Evolutionary conservation across 2,329 filamentous ascomycete genomes (phyloP).

Genomic region (Xylariaceae sp.): DNA sequence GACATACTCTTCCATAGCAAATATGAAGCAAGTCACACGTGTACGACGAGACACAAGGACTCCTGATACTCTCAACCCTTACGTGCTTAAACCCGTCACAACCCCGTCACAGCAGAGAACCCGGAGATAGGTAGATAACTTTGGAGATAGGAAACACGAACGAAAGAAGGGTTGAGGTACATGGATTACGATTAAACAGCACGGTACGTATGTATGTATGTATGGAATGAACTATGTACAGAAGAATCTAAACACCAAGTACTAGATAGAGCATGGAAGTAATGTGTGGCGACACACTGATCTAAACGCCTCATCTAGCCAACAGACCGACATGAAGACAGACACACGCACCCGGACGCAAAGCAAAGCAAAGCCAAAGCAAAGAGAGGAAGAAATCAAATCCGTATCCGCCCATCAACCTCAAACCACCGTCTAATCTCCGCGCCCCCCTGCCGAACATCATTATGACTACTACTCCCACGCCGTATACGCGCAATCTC

Average conservation of each 20-base stretch:
- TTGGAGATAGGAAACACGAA: too few relatives aligned
- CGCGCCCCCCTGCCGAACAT: conserved; percentile 26
- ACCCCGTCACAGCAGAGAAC: too few relatives aligned
- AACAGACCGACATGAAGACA: too few relatives aligned
- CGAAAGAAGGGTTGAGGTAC: not conserved
- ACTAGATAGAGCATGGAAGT: too few relatives aligned
- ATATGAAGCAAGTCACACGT: too few relatives aligned
- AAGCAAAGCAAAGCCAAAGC: too few relatives aligned
- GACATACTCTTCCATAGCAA: too few relatives aligned
- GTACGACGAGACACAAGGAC: too few relatives aligned
- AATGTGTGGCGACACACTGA: not conserved
- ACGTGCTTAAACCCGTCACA: too few relatives aligned
- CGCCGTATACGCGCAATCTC: conserved; percentile 28
- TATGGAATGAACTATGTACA: not conserved
- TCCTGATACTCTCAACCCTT: too few relatives aligned
- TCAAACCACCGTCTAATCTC: conserved; percentile 57
- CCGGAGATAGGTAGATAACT: too few relatives aligned
- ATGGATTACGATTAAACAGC: not conserved
- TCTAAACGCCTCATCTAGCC: not conserved
- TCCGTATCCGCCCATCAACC: conserved; percentile 38
- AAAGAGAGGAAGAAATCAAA: conserved; percentile 17
- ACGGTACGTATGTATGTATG: not conserved
- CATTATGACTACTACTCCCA: conserved; percentile 21
- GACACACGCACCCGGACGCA: not conserved
- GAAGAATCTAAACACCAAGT: not conserved